Conservation (phyloP, 2,329 filamentous ascomycete genomes). For the Cladosporium cucumerinum region DNA sequence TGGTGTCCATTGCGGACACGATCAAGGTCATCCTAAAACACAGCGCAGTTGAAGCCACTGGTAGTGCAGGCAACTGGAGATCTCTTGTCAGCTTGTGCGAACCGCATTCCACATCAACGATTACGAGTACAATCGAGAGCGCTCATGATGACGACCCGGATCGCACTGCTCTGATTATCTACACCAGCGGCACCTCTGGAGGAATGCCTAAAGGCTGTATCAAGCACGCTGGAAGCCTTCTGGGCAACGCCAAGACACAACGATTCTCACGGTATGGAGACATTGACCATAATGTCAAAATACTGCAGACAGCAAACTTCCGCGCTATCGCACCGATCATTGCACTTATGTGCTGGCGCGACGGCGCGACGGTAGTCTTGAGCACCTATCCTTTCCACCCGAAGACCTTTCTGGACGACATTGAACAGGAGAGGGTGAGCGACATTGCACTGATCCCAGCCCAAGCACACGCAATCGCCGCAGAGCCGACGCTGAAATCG, state of each 20-base stretch:
- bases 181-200: conserved; percentile 22
- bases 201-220: conserved; percentile 22
- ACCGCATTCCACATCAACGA: not conserved
- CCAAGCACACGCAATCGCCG: conserved; percentile 17
- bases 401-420: conserved; percentile 15
- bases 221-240: conserved; percentile 12
- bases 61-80: not conserved
- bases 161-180: conserved; percentile 18
- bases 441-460: conserved; percentile 20
- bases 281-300: not conserved
- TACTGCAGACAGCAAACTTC: conserved; percentile 19
- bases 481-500: conserved; percentile 12
- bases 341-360: conserved; percentile 16
- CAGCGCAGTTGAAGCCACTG: not conserved
- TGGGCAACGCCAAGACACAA: conserved; percentile 3
- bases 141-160: conserved; percentile 17
- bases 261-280: not conserved
- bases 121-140: not conserved
- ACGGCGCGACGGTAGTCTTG: conserved; percentile 21
- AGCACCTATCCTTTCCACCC: conserved; percentile 16
- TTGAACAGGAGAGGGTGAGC: conserved; percentile 19
- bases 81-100: not conserved
- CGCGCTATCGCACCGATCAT: conserved; percentile 20
- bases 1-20: not conserved
- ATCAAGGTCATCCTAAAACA: not conserved